Percentiles rank a stretch among this genome's conserved stretches.
Conservation (phyloP, 352 stramenopile species). For the Phytophthora pini region DNA sequence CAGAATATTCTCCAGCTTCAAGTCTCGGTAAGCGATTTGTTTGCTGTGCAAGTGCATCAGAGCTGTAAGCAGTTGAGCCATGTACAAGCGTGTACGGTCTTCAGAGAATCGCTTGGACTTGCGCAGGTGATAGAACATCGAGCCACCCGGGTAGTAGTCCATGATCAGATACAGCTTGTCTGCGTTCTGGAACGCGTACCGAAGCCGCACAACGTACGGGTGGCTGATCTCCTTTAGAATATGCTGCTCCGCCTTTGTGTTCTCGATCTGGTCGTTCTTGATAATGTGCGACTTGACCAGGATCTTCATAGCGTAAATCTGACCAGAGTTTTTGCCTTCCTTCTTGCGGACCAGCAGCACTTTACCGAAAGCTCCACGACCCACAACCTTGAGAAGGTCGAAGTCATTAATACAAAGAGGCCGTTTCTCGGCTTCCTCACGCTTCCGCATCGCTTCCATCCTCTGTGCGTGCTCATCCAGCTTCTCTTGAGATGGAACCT, state of each 20-base stretch:
- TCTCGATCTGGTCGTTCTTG: slow-evolving; percentile 95
- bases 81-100: slow-evolving; percentile 86
- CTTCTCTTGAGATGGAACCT: slow-evolving; percentile 62
- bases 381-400: slow-evolving; percentile 95
- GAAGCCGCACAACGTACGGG: slow-evolving; percentile 85
- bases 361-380: slow-evolving; percentile 96
- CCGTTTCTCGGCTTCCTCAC: slow-evolving; percentile 75
- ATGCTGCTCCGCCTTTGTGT: slow-evolving; percentile 91
- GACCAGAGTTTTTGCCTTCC: slow-evolving; percentile 78
- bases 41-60: slow-evolving; percentile 91
- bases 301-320: slow-evolving; percentile 96
- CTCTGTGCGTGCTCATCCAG: slow-evolving; percentile 66
- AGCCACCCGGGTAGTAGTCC: slow-evolving; percentile 94
- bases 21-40: slow-evolving; percentile 89
- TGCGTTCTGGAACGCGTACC: slow-evolving; percentile 88
- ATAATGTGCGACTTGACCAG: slow-evolving; percentile 93
- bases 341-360: slow-evolving; percentile 95
- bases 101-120: slow-evolving; percentile 90
- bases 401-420: slow-evolving; percentile 94
- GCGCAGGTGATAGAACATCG: slow-evolving; percentile 90
- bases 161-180: slow-evolving; percentile 97
- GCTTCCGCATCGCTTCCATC: slow-evolving; percentile 83
- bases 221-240: slow-evolving; percentile 92
- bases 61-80: slow-evolving; percentile 86
- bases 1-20: slow-evolving; percentile 92